Evolutionary conservation across 768 basidiomycete genomes (phyloP).

Genomic region (Tricholoma saponaceum): DNA sequence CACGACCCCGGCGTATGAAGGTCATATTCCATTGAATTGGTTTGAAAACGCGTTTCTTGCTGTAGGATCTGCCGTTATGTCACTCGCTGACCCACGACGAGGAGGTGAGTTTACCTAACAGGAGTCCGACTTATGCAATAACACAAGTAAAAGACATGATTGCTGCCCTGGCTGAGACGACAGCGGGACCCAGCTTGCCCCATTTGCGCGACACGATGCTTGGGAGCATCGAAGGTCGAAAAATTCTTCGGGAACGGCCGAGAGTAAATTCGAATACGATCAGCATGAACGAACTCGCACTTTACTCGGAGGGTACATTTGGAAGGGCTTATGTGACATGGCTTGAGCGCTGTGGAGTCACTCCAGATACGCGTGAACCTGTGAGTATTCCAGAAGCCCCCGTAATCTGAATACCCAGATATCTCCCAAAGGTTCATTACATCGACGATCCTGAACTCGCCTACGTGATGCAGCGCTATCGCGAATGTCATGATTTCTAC

Average conservation of each 20-base stretch:
- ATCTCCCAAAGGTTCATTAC: slow-evolving; percentile 72
- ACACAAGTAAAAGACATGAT: slow-evolving; percentile 71
- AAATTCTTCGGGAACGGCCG: slow-evolving; percentile 81
- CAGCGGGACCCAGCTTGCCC: slow-evolving; percentile 76
- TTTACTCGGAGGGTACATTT: slow-evolving; percentile 75
- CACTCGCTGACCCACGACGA: slow-evolving; percentile 74
- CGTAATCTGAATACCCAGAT: neutral
- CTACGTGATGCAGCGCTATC: slow-evolving; percentile 96
- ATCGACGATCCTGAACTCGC: slow-evolving; percentile 94
- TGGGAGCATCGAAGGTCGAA: slow-evolving; percentile 74
- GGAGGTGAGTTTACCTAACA: slow-evolving; percentile 59
- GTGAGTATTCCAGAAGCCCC: slow-evolving; percentile 36
- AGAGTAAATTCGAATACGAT: slow-evolving; percentile 74
- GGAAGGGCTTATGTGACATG: slow-evolving; percentile 86
- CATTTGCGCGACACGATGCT: slow-evolving; percentile 76
- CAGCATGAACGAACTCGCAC: slow-evolving; percentile 61
- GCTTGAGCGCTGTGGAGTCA: slow-evolving; percentile 84
- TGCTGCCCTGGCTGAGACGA: slow-evolving; percentile 90
- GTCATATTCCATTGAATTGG: slow-evolving; percentile 75
- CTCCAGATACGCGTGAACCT: slow-evolving; percentile 90
- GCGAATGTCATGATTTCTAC: slow-evolving; percentile 97
- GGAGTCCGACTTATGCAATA: neutral
- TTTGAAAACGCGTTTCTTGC: slow-evolving; percentile 86
- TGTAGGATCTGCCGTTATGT: slow-evolving; percentile 80
- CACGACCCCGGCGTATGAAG: slow-evolving; percentile 59